Conservation (phyloP, 164 flowering plant species). For the Stephania cephalantha region DNA sequence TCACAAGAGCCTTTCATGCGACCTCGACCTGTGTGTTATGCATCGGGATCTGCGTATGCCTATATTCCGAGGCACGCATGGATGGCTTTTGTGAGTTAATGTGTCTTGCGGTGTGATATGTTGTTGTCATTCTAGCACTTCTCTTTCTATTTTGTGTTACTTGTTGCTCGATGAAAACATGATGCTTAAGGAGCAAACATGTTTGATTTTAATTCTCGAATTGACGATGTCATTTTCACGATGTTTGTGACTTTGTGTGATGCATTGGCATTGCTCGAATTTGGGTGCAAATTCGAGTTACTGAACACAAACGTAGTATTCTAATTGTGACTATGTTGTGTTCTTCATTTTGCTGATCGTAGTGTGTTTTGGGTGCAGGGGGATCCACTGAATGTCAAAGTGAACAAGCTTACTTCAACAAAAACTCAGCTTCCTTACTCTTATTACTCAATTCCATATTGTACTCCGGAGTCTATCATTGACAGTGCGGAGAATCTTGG, state of each 20-base stretch:
- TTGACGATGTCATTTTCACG: neutral
- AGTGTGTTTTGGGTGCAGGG: slow-evolving; percentile 40
- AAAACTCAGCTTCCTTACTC: slow-evolving; percentile 87
- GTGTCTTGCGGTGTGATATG: too few relatives aligned
- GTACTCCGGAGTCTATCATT: slow-evolving; percentile 47
- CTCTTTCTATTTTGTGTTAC: too few relatives aligned
- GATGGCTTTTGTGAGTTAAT: too few relatives aligned
- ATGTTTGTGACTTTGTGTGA: neutral
- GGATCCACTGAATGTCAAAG: slow-evolving; percentile 61
- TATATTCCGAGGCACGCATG: too few relatives aligned
- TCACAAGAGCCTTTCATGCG: too few relatives aligned
- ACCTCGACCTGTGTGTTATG: too few relatives aligned
- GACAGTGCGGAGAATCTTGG: slow-evolving; percentile 96
- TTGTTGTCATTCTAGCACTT: too few relatives aligned
- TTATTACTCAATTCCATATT: slow-evolving; percentile 73
- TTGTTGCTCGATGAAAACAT: neutral
- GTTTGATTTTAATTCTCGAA: neutral
- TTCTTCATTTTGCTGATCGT: neutral
- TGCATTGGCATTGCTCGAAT: neutral
- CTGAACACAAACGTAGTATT: too few relatives aligned
- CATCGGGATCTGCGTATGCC: too few relatives aligned
- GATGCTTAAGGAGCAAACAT: neutral
- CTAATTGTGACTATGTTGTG: neutral
- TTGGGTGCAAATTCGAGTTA: neutral
- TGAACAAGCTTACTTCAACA: slow-evolving; percentile 75